These are phyloP conservation scores for Setaria italica DNA, from an alignment of 202 grass and related monocot species.

Conservation along the genomic window DNA sequence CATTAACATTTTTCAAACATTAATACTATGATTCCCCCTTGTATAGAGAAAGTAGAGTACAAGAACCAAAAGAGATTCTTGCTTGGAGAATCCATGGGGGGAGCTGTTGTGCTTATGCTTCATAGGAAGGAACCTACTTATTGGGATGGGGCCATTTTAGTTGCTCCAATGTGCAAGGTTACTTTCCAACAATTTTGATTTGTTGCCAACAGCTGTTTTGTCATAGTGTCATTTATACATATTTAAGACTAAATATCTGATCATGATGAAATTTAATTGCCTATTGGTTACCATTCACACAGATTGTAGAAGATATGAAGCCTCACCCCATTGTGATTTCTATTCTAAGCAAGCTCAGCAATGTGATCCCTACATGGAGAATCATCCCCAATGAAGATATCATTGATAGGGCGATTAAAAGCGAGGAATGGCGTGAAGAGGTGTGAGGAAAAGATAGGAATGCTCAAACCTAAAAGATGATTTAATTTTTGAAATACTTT, in stretches of 20 bases:
- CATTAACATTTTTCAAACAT: neutral
- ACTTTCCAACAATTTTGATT: neutral
- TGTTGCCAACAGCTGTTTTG: neutral
- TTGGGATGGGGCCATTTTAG: constrained; percentile 78
- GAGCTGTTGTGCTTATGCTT: constrained; percentile 65
- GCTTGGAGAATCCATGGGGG: constrained; percentile 80
- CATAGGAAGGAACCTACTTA: constrained; percentile 64
- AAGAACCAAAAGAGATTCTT: constrained; percentile 51
- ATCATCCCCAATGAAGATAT: constrained; percentile 67
- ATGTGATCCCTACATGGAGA: constrained; percentile 69
- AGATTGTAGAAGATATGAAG: constrained; percentile 79
- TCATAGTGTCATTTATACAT: neutral
- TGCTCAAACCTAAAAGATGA: neutral
- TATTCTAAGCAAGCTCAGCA: constrained; percentile 57
- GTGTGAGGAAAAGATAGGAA: constrained; percentile 34
- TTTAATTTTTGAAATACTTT: neutral
- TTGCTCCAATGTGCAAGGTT: constrained; percentile 93
- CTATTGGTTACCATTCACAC: neutral
- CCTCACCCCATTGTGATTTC: constrained; percentile 59
- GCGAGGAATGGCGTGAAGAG: constrained; percentile 56
- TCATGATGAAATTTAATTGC: neutral
- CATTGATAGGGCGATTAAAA: constrained; percentile 67
- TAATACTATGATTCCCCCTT: neutral
- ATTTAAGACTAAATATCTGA: neutral
- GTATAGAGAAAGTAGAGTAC: constrained; percentile 51